phyloP scores from a whole-genome alignment of 2,329 filamentous ascomycete species.

The Talaromyces sp. region DNA sequence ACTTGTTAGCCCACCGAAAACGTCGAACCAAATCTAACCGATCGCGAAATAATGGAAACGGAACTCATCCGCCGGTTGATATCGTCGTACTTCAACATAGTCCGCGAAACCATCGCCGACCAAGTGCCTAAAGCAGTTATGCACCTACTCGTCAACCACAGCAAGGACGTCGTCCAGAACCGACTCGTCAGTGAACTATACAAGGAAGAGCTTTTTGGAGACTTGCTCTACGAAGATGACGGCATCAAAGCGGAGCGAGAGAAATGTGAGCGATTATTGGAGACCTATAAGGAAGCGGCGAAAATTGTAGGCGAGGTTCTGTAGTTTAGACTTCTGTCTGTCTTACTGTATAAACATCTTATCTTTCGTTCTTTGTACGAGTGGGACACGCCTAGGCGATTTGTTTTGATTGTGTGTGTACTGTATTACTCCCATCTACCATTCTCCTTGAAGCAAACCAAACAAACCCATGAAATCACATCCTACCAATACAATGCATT shows the following conservation, averaged over 20 bases:
- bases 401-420: conserved; percentile 6
- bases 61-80: conserved; percentile 95
- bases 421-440: background rate
- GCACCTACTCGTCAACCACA: conserved; percentile 97
- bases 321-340: conserved; percentile 41
- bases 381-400: background rate
- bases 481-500: background rate
- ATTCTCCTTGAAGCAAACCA: conserved; percentile 5
- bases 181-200: conserved; percentile 92
- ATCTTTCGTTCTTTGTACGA: background rate
- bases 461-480: background rate
- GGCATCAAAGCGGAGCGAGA: conserved; percentile 95
- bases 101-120: conserved; percentile 96
- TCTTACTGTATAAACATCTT: conserved; percentile 6
- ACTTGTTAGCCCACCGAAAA: conserved; percentile 36
- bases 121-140: conserved; percentile 98
- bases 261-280: conserved; percentile 94
- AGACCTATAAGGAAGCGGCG: conserved; percentile 94
- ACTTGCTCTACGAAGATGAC: conserved; percentile 95
- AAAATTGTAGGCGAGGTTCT: conserved; percentile 98
- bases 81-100: conserved; percentile 98
- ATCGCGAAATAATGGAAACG: conserved; percentile 94
- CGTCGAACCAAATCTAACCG: conserved; percentile 82
- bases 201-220: conserved; percentile 83
- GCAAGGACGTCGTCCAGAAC: conserved; percentile 97